Evolutionary conservation across 352 stramenopile genomes (phyloP).

Genomic region (Phytopythium mirpurense): DNA sequence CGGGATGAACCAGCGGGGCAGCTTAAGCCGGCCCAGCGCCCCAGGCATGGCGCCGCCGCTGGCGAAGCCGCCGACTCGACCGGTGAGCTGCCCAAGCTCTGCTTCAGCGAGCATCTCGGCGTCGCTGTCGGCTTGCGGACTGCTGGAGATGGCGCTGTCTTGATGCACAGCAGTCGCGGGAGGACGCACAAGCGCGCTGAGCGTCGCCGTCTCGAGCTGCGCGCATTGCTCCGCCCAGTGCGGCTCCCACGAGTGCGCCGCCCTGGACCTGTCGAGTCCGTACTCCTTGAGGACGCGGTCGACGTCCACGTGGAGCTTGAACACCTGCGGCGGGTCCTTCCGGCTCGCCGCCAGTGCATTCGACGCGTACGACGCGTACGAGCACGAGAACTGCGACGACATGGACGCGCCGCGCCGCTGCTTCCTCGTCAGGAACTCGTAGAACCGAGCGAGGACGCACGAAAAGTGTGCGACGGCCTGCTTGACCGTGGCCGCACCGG

Average conservation of each 20-base stretch:
- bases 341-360: background rate
- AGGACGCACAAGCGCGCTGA: background rate
- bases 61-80: no score
- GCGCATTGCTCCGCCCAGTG: background rate
- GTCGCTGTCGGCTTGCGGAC: no score
- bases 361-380: background rate
- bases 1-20: constrained; percentile 21
- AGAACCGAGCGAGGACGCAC: background rate
- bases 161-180: background rate
- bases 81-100: no score
- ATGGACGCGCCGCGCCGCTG: background rate
- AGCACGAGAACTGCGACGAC: background rate
- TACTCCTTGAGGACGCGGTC: background rate
- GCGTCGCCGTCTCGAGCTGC: background rate
- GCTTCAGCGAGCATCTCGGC: background rate
- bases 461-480: background rate
- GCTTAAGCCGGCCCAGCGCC: no score
- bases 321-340: background rate
- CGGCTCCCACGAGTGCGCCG: background rate
- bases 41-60: no score
- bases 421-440: background rate
- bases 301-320: constrained; percentile 2
- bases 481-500: background rate
- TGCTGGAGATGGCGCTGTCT: no score
- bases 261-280: background rate